Evolutionary conservation across 176 grass and related monocot species (phyloP).

Genomic region (Zizania latifolia): DNA sequence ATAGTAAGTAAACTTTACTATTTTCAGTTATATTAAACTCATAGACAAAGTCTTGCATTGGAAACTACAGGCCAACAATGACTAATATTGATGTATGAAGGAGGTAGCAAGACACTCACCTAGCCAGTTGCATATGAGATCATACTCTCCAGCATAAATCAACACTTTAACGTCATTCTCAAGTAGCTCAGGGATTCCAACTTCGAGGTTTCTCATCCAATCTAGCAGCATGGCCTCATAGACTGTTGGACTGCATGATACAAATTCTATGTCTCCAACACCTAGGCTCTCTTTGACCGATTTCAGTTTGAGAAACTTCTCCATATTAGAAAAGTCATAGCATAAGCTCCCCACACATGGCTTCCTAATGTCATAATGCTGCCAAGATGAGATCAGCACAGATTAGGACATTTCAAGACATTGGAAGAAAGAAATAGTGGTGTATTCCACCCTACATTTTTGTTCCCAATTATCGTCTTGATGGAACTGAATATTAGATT

Average conservation of each 20-base stretch:
- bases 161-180: conserved; percentile 72
- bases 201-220: conserved; percentile 95
- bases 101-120: conserved; percentile 46
- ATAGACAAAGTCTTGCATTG: not conserved
- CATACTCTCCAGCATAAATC: conserved; percentile 91
- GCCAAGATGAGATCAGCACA: not conserved
- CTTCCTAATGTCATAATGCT: conserved; percentile 94
- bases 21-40: not conserved
- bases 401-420: not conserved
- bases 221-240: conserved; percentile 79
- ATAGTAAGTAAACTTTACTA: not conserved
- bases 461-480: conserved; percentile 54
- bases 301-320: conserved; percentile 75
- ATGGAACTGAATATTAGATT: conserved; percentile 85
- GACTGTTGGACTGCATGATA: conserved; percentile 83
- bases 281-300: conserved; percentile 77
- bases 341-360: conserved; percentile 73
- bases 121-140: conserved; percentile 95
- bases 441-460: conserved; percentile 55
- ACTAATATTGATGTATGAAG: not conserved
- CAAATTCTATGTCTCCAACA: conserved; percentile 78
- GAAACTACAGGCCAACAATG: not conserved
- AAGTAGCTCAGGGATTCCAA: conserved; percentile 84
- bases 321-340: conserved; percentile 82
- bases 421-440: not conserved